These are phyloP conservation scores for Camillea tinctor DNA, from an alignment of 2,329 filamentous ascomycete genomes.

Conservation along the genomic window DNA sequence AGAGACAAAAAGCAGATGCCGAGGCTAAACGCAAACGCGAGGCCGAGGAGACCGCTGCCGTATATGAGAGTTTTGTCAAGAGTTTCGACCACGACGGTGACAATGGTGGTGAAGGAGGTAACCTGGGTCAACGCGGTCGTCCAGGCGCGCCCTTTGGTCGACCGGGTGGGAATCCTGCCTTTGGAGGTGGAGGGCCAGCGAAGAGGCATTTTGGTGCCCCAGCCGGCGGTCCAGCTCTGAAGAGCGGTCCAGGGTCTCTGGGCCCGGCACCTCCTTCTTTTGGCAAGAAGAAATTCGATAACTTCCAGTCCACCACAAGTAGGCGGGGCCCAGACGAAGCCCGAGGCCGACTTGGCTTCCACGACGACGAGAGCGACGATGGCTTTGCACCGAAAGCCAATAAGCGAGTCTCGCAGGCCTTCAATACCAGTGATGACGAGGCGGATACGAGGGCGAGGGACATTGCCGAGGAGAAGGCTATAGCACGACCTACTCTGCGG, in stretches of 20 bases:
- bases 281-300: slow-evolving; percentile 52
- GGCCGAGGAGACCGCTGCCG: slow-evolving; percentile 82
- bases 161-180: slow-evolving; percentile 29
- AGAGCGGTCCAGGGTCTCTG: slow-evolving; percentile 62
- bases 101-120: slow-evolving; percentile 22
- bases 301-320: slow-evolving; percentile 39
- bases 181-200: slow-evolving; percentile 33
- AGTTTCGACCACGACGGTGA: slow-evolving; percentile 64
- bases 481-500: slow-evolving; percentile 61
- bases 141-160: slow-evolving; percentile 23
- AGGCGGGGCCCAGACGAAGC: slow-evolving; percentile 32
- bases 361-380: slow-evolving; percentile 36
- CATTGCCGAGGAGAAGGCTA: slow-evolving; percentile 56
- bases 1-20: slow-evolving; percentile 83
- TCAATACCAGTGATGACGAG: slow-evolving; percentile 66
- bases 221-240: slow-evolving; percentile 48
- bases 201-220: slow-evolving; percentile 66
- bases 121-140: slow-evolving; percentile 14
- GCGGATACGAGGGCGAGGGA: slow-evolving; percentile 44
- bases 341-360: slow-evolving; percentile 38
- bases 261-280: slow-evolving; percentile 51
- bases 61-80: slow-evolving; percentile 85
- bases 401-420: slow-evolving; percentile 65
- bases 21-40: slow-evolving; percentile 85
- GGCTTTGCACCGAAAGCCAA: slow-evolving; percentile 39